Base-by-base conservation (phyloP, 805 yeast species). In the Saturnispora zaruensis region DNA sequence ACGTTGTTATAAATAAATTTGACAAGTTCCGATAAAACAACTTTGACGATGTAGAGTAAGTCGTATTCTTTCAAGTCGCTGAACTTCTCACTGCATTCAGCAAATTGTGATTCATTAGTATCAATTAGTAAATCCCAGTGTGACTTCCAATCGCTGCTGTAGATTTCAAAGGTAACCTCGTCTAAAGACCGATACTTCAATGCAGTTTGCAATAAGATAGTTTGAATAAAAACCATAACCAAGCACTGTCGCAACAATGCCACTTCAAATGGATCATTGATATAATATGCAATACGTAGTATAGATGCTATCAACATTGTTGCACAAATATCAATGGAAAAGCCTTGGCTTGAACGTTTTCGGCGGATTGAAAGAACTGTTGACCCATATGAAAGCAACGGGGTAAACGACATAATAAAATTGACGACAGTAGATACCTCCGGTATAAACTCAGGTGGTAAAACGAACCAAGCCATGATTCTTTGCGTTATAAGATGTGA, bases 241-340 rank as follows among this genome's bases (percentile, higher is more conserved):
- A 84, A 59, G 34, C 93, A 79, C 62, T 90, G 97, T 53, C 91
- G 68, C 41, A 89, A 69, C 40, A 89, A 66, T 2, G 95, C 78
- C n/a, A 77, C 65, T 63, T 89, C 96, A 62, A 82, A 89, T 0
- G 96, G 96, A 43, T 82, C 77, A 45, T 87, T 81, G 53, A 84
- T 64, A 69, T 84, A 90, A 68, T 87, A 89, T 50, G 80, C 78
- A 25, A 89, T 81, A 55, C 95, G 72, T 43, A 88, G 67, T 5
- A 81, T 77, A 40, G 88, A 77, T 1, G 96, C 82, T 55, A 87
- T 72, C 53, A 89, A 63, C 96, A 90, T 88, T 6, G 96, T 87
- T 6, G 88, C 90, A 66, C 96, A 90, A 9, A 90, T 86, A 66
- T 90, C 97, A n/a, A 88, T 71, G 5, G 95, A 84, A 61, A 89